Conservation (phyloP, 108 stramenopile genomes). For the Bacterosira constricta region DNA sequence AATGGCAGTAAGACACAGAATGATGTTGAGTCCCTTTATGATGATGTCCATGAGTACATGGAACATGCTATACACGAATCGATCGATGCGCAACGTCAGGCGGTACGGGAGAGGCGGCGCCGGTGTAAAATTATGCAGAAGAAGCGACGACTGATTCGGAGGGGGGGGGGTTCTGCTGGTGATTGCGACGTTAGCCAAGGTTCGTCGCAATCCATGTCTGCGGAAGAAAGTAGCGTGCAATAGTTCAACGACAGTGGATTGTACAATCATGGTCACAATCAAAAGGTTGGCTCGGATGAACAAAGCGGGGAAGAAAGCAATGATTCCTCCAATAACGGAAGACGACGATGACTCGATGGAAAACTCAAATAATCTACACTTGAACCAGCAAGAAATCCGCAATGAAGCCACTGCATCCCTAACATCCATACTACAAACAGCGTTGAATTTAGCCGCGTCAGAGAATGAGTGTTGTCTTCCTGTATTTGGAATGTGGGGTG, state of each 20-base stretch:
- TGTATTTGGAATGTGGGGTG: conserved; percentile 82
- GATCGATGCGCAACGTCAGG: conserved; percentile 4
- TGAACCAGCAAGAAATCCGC: conserved; percentile 26
- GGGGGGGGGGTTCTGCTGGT: not conserved
- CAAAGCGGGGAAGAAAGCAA: not conserved
- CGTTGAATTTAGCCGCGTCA: conserved; percentile 67
- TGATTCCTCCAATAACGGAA: too few relatives aligned
- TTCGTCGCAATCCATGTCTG: conserved; percentile 4
- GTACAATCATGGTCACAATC: too few relatives aligned
- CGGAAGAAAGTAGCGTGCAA: not conserved
- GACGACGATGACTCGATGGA: conserved; percentile 2
- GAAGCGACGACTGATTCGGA: not conserved
- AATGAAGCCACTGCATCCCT: conserved; percentile 28
- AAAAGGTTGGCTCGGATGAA: too few relatives aligned
- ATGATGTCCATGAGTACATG: conserved; percentile 29
- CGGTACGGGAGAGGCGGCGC: conserved; percentile 15
- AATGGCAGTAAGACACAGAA: too few relatives aligned
- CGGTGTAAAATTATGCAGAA: not conserved
- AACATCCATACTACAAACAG: conserved; percentile 60
- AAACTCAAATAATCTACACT: conserved; percentile 8
- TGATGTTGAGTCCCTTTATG: conserved; percentile 28
- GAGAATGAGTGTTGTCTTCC: conserved; percentile 74
- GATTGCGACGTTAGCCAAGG: not conserved
- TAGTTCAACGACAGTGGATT: too few relatives aligned
- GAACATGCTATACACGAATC: conserved; percentile 16